A percentile compares a stretch with the other conserved stretches of the same genome.
Evolutionary conservation across 2,329 filamentous ascomycete genomes (phyloP).

Genomic region (Rutstroemia sp.): DNA sequence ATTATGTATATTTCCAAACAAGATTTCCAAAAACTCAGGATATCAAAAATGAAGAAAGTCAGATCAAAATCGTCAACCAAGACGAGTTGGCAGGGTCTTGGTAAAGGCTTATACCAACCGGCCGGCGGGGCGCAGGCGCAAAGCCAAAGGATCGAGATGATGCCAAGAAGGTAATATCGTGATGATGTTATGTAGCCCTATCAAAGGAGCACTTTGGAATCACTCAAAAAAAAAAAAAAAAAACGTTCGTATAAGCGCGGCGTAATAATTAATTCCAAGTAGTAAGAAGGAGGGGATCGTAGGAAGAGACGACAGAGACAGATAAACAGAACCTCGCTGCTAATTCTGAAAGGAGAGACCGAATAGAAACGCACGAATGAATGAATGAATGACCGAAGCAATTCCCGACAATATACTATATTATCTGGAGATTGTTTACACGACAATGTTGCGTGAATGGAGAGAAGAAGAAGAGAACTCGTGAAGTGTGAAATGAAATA

Average conservation of each 20-base stretch:
- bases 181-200: constrained; percentile 16
- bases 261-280: background rate
- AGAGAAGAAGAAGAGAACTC: no score
- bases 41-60: background rate
- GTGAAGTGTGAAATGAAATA: no score
- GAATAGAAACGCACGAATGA: no score
- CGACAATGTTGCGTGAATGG: background rate
- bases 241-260: background rate
- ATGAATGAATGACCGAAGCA: no score
- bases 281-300: background rate
- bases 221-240: constrained; percentile 10
- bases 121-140: background rate
- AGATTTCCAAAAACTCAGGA: background rate
- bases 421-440: background rate
- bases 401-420: no score
- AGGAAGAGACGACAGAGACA: background rate
- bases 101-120: background rate
- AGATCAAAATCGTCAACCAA: background rate
- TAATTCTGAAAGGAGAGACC: no score
- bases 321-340: no score
- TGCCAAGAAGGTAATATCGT: constrained; percentile 1
- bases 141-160: constrained; percentile 1
- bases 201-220: constrained; percentile 22
- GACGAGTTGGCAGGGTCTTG: constrained; percentile 1
- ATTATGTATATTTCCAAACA: constrained; percentile 4